Conservation (phyloP, 1,139 yeast species). For the Kluyveromyces sp. region DNA sequence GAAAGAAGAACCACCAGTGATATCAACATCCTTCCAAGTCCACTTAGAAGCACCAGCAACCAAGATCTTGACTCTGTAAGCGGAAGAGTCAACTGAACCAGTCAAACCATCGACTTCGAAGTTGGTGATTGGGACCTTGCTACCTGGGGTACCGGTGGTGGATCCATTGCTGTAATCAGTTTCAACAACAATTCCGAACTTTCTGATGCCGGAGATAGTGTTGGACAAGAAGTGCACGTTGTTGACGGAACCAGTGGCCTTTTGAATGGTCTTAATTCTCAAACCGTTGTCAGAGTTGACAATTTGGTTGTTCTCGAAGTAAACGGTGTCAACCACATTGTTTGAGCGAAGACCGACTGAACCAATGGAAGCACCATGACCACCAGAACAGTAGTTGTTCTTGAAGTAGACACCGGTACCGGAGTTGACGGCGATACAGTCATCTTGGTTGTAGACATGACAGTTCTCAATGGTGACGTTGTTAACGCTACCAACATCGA, state of each 20-base stretch:
- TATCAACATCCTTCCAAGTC: slow-evolving; percentile 7
- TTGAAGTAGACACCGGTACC: slow-evolving; percentile 11
- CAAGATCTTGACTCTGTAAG: slow-evolving; percentile 9
- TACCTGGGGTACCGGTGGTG: slow-evolving; percentile 13
- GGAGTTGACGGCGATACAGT: slow-evolving; percentile 15
- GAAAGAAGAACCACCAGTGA: slow-evolving; percentile 10
- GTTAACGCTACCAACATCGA: slow-evolving; percentile 11
- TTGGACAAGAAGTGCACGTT: slow-evolving; percentile 9
- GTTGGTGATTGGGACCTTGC: slow-evolving; percentile 14
- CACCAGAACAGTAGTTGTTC: slow-evolving; percentile 13
- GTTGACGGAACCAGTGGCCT: slow-evolving; percentile 12
- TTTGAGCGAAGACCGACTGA: slow-evolving; percentile 13
- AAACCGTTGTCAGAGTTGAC: slow-evolving; percentile 12
- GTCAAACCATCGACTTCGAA: slow-evolving; percentile 9
- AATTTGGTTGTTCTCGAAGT: slow-evolving; percentile 8
- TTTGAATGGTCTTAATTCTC: slow-evolving; percentile 13
- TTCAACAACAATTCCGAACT: slow-evolving; percentile 15
- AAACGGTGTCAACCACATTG: slow-evolving; percentile 8
- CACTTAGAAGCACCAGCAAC: slow-evolving; percentile 12
- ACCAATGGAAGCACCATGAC: slow-evolving; percentile 17
- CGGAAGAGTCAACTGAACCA: slow-evolving; percentile 10
- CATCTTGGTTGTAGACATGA: slow-evolving; percentile 13
- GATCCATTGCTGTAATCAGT: slow-evolving; percentile 12
- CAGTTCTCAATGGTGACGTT: slow-evolving; percentile 9
- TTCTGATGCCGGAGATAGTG: slow-evolving; percentile 7